Evolutionary conservation across 1,284 basidiomycete genomes (phyloP).

Genomic region (Vanrija pseudolonga): DNA sequence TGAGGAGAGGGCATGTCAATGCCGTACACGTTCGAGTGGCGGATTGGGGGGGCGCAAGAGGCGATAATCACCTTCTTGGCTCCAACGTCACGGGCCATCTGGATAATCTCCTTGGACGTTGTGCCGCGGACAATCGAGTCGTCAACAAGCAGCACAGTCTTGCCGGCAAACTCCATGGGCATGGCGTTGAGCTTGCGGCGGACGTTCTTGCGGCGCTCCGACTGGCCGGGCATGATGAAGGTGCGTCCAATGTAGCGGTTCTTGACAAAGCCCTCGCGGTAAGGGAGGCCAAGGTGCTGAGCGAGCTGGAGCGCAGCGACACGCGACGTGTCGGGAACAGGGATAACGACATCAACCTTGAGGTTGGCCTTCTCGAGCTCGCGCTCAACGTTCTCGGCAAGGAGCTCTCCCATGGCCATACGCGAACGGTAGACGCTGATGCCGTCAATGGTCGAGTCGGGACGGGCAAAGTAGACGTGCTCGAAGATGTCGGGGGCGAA

Average conservation of each 20-base stretch:
- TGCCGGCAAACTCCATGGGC: slow-evolving; percentile 93
- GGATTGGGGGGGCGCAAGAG: slow-evolving; percentile 77
- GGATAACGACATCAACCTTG: slow-evolving; percentile 90
- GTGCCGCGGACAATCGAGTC: slow-evolving; percentile 99
- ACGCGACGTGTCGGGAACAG: slow-evolving; percentile 94
- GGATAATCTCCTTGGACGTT: slow-evolving; percentile 97
- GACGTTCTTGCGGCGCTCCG: slow-evolving; percentile 83
- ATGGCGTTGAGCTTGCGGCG: slow-evolving; percentile 96
- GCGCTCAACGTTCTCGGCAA: slow-evolving; percentile 80
- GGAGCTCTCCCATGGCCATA: slow-evolving; percentile 98
- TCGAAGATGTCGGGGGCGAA: slow-evolving; percentile 99
- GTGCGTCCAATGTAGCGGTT: slow-evolving; percentile 98
- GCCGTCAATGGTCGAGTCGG: slow-evolving; percentile 95
- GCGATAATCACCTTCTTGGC: slow-evolving; percentile 97
- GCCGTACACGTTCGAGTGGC: slow-evolving; percentile 93
- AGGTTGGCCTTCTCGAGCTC: slow-evolving; percentile 68
- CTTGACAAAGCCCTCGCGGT: slow-evolving; percentile 98
- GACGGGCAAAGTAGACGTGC: slow-evolving; percentile 97
- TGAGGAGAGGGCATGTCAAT: slow-evolving; percentile 97
- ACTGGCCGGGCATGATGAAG: slow-evolving; percentile 99
- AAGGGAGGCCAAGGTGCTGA: slow-evolving; percentile 83
- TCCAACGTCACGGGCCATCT: slow-evolving; percentile 99
- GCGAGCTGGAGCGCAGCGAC: slow-evolving; percentile 95
- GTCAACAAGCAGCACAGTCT: slow-evolving; percentile 94
- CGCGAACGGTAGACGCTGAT: slow-evolving; percentile 95